phyloP scores from a whole-genome alignment of 805 yeast genomes.

The Zygotorulaspora chibaensis region DNA sequence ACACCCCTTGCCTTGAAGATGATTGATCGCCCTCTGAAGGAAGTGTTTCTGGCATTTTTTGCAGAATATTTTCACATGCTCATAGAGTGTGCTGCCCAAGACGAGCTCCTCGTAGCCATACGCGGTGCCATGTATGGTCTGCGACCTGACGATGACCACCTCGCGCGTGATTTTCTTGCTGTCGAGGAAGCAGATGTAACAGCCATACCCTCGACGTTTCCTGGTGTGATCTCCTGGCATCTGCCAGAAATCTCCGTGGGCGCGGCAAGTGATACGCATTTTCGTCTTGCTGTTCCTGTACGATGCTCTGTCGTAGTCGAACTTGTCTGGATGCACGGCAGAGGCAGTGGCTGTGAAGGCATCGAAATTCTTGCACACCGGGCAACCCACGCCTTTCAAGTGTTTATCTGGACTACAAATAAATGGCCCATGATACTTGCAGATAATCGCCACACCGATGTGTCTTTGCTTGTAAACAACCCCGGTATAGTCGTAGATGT shows the following conservation, averaged over 20 bases:
- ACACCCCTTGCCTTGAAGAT: neutral
- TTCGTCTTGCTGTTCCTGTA: neutral
- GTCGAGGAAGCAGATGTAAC: neutral
- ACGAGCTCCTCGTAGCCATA: neutral
- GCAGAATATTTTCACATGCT: neutral
- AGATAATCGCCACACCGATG: neutral
- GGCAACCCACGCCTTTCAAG: conserved; percentile 1
- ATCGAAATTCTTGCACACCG: neutral
- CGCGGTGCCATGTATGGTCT: neutral
- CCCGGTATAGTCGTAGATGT: neutral
- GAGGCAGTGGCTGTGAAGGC: neutral
- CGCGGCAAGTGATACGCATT: conserved; percentile 1
- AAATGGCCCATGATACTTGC: neutral
- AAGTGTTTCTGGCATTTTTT: neutral
- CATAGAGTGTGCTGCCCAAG: neutral
- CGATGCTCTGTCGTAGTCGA: neutral
- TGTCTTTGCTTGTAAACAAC: neutral
- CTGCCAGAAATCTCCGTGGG: conserved; percentile 1
- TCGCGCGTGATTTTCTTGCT: neutral
- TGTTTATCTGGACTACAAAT: neutral
- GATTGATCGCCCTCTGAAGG: neutral
- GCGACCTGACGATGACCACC: neutral
- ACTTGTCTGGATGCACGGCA: neutral
- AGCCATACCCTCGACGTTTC: neutral
- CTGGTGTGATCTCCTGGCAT: neutral